phyloP scores from a whole-genome alignment of 2,329 filamentous ascomycete genomes.

The Capronia americana region DNA sequence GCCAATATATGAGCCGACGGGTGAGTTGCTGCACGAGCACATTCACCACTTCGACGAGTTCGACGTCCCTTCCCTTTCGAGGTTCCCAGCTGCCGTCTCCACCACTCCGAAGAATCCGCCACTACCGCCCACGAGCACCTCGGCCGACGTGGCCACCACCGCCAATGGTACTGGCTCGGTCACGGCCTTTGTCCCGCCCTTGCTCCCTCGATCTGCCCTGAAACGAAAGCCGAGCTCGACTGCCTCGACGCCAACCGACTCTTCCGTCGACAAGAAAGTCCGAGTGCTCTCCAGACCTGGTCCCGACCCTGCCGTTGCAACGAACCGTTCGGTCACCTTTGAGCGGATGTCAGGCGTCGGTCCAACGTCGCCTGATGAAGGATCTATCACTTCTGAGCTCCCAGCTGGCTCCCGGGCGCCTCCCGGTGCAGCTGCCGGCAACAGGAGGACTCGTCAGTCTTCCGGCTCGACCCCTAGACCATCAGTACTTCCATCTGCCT shows the following conservation, averaged over 20 bases:
- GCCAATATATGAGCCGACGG: conserved; percentile 38
- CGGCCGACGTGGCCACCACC: conserved; percentile 22
- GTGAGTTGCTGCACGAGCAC: conserved; percentile 33
- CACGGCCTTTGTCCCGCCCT: conserved; percentile 29
- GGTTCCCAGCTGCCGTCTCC: conserved; percentile 20
- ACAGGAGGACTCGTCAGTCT: conserved; percentile 27
- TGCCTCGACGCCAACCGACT: conserved; percentile 23
- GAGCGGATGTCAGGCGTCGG: conserved; percentile 39
- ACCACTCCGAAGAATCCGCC: conserved; percentile 27
- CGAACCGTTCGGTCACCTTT: conserved; percentile 35
- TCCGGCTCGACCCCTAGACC: conserved; percentile 28
- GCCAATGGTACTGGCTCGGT: conserved; percentile 31
- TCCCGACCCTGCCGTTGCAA: conserved; percentile 23
- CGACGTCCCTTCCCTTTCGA: conserved; percentile 31
- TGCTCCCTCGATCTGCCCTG: conserved; percentile 35
- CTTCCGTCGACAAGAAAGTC: conserved; percentile 23
- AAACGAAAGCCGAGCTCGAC: conserved; percentile 35
- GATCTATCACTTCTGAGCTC: conserved; percentile 35
- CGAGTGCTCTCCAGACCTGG: conserved; percentile 19
- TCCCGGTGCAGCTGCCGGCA: conserved; percentile 21
- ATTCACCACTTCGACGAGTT: conserved; percentile 34
- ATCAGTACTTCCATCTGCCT: conserved; percentile 15
- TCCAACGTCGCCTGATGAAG: conserved; percentile 38
- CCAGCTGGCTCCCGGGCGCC: conserved; percentile 24
- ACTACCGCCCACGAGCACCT: conserved; percentile 7